Evolutionary conservation across 495 filamentous ascomycete species (phyloP), one percentile per base, ranked within the genome.

Genomic region (Annulohypoxylon maeteangense): DNA sequence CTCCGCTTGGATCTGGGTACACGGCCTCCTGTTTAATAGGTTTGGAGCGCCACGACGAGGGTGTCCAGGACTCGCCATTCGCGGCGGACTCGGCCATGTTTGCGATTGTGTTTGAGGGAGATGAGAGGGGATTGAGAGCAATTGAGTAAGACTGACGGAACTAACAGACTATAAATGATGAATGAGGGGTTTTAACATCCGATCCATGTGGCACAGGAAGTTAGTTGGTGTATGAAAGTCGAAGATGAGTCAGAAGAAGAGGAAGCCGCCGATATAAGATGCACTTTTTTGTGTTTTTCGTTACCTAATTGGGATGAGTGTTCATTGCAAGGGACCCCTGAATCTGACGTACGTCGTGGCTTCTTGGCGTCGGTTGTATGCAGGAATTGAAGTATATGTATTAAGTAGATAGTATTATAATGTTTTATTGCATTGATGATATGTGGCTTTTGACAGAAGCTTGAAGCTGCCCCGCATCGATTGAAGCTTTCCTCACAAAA

Each of bases 11-110:
- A 80, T 97, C 90, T 12, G 89, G 85, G 72, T 98, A 99, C 51
- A 88, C 81, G 40, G 97, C 93, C 68, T 89, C 89, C 80, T 99
- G 95, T 77, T 95, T 94, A 80, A 97, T 94, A 8, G 95, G 93
- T 75, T 97, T 97, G 12, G 88, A 86, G 45, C 88, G 87, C 95
- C 95, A 99, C 32, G 95, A 94, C 82, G 85, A 83, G 18, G 87
- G 87, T 7, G 82, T 80, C 88, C 88, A 90, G 65, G 47, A 5
- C 68, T 64, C 16, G 54, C 42, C 45, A 34, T 64, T 45, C 53
- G 57, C 51, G 12, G 29, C 5, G 4, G 56, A 32, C 50, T 70
- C 53, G 36, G 27, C 22, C 62, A 66, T 65, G 1, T 18, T 65
- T 55, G 5, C 14, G 14, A 38, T 1, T 40, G 29, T n/a, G 20